These are phyloP conservation scores for Casuarina equisetifolia DNA, from an alignment of 306 rosid genomes.

Conservation along the genomic window DNA sequence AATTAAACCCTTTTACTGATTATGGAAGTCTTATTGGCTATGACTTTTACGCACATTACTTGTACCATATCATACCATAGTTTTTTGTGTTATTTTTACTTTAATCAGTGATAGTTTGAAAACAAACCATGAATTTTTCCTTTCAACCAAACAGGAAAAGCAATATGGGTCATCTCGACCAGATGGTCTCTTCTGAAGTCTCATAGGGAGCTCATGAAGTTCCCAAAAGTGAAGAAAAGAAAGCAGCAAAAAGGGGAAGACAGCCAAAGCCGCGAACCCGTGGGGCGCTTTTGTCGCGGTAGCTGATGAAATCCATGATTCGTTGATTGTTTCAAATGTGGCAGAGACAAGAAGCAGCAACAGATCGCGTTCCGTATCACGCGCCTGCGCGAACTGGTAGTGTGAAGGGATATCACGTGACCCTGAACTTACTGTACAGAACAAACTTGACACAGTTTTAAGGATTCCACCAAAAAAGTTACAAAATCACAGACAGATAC, in stretches of 20 bases:
- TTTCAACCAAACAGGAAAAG: background rate
- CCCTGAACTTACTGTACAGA: too few species aligned
- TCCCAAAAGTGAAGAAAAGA: background rate
- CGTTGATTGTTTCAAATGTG: background rate
- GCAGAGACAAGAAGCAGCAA: background rate
- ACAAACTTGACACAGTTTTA: background rate
- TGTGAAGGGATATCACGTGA: too few species aligned
- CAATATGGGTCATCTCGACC: too few species aligned
- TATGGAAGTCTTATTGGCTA: too few species aligned
- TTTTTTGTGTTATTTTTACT: too few species aligned
- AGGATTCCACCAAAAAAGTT: background rate
- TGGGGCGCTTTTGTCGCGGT: background rate
- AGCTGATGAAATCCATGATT: conserved; percentile 24
- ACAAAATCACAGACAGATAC: too few species aligned
- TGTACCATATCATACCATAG: too few species aligned
- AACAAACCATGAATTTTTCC: background rate
- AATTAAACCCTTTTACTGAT: too few species aligned
- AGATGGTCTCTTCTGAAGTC: background rate
- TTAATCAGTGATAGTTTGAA: too few species aligned
- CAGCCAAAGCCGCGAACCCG: background rate
- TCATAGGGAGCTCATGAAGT: conserved; percentile 16
- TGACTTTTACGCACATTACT: too few species aligned
- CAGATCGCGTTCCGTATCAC: background rate
- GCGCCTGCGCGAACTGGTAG: background rate
- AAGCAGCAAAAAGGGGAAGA: too few species aligned